These are phyloP conservation scores for Physaria fendleri DNA, from an alignment of 345 rosid species.

Conservation along the genomic window DNA sequence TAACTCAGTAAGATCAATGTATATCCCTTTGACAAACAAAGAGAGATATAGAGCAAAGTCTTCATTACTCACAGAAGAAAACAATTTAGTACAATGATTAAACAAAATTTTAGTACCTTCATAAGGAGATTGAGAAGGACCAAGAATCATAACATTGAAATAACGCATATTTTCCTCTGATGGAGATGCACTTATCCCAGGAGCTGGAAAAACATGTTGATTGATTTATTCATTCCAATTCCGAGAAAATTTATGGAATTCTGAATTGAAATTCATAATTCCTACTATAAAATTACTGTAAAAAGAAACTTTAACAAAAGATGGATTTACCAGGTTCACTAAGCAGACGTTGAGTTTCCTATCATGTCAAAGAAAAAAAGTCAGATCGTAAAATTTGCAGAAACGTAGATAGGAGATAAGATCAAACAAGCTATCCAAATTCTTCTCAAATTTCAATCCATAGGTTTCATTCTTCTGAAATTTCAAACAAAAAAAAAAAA, in stretches of 20 bases:
- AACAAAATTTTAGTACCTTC: constrained; percentile 75
- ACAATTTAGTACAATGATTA: not conserved
- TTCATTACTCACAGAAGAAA: not conserved
- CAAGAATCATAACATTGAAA: constrained; percentile 97
- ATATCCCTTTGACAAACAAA: not conserved
- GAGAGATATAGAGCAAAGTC: not conserved
- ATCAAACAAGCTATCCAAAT: not conserved
- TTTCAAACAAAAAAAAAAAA: constrained; percentile 2
- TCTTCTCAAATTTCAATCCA: not conserved
- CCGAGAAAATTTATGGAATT: not conserved
- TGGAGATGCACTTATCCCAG: constrained; percentile 97
- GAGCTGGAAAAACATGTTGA: constrained; percentile 72
- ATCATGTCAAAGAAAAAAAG: constrained; percentile 17
- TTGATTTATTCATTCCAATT: not conserved
- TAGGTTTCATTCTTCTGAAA: not conserved
- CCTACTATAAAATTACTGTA: not conserved
- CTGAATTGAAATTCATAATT: not conserved
- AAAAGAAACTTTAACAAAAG: not conserved
- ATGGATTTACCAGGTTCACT: constrained; percentile 84
- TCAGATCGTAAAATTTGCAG: constrained; percentile 19
- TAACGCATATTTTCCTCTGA: constrained; percentile 96
- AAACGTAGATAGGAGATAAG: not conserved
- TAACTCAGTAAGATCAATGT: not conserved
- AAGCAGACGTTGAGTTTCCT: constrained; percentile 99
- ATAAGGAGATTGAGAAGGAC: constrained; percentile 93